Base-by-base conservation (phyloP, 2,329 filamentous ascomycete species). In the Cordyceps pruinosa region DNA sequence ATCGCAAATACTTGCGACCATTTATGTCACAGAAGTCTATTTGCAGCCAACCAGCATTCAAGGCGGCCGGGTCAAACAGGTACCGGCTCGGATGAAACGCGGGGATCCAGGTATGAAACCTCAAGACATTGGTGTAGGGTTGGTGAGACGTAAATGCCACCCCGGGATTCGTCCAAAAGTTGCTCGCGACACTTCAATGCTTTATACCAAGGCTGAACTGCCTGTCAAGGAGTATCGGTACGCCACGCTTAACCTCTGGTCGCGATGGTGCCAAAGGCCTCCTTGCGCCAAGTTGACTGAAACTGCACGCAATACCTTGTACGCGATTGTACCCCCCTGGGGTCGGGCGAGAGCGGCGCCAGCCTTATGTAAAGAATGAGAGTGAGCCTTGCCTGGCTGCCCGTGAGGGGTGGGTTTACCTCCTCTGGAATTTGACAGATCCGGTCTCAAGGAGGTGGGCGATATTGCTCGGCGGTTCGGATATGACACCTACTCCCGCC, bases 381-480 rank as follows among this genome's bases (percentile, higher is more conserved):
- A 12, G 21, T n/a, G 52, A 55, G 23, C 45, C 44, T 13, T 23
- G 35, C 32, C n/a, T 13, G 34, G 25, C n/a, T 23, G 30, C 19
- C 21, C n/a, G 23, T 21, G 42, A 25, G 26, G 28, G n/a, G 42
- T 37, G 52, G 52, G 34, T 47, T 46, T 46, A 23, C n/a, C 10
- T 44, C 12, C 21, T 44, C 26, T 35, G 59, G 61, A 41, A 58
- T 55, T 37, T 13, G 21, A 23, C 9, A 37, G 49, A 61, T 59
- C 61, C 61, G 61, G 61, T 63, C 60, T 62, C 61, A 62, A 58
- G 49, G 41, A 56, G 54, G n/a, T n/a, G n/a, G n/a, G 26, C 19
- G 10, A n/a, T 56, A 56, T 61, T 57, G 57, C 41, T 56, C 46
- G 56, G 28, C 42, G 37, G 32, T 53, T 55, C 25, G 23, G 32